These are phyloP conservation scores for Escallonia herrerae DNA, from an alignment of 129 eudicot genomes.

Conservation along the genomic window DNA sequence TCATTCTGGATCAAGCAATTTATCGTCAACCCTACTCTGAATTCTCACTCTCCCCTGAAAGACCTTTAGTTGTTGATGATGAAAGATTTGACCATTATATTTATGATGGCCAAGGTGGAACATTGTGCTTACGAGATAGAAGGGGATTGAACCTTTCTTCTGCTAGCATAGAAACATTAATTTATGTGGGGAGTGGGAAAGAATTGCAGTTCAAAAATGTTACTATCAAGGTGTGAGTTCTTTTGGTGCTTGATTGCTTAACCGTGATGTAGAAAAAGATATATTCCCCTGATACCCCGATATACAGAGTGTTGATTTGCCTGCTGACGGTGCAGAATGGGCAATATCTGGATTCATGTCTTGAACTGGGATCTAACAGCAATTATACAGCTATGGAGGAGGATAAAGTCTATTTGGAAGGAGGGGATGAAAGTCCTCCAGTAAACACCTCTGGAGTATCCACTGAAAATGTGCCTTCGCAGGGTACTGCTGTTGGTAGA, in stretches of 20 bases:
- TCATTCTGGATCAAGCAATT: conserved; percentile 49
- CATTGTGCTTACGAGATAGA: conserved; percentile 62
- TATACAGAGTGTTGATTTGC: background rate
- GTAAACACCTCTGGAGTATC: conserved; percentile 25
- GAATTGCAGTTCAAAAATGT: conserved; percentile 69
- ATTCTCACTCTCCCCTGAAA: conserved; percentile 64
- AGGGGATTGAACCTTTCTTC: conserved; percentile 47
- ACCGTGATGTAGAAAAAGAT: background rate
- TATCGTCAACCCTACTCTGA: conserved; percentile 57
- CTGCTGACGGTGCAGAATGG: conserved; percentile 55
- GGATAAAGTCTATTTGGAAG: conserved; percentile 55
- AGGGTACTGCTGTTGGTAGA: conserved; percentile 34
- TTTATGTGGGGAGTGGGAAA: conserved; percentile 79
- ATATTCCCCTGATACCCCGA: background rate
- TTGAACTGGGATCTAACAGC: conserved; percentile 69
- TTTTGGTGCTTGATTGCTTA: conserved; percentile 10
- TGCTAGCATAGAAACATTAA: conserved; percentile 52
- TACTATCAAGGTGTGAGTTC: conserved; percentile 49
- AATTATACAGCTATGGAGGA: conserved; percentile 59
- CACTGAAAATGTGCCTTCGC: conserved; percentile 24
- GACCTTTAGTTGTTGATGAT: conserved; percentile 85
- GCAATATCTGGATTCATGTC: conserved; percentile 60
- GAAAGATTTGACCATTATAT: conserved; percentile 65
- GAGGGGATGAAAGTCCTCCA: conserved; percentile 31
- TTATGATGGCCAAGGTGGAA: conserved; percentile 93